Evolutionary conservation across 78 protist species (phyloP).

Genomic region (Diacronema lutheri): DNA sequence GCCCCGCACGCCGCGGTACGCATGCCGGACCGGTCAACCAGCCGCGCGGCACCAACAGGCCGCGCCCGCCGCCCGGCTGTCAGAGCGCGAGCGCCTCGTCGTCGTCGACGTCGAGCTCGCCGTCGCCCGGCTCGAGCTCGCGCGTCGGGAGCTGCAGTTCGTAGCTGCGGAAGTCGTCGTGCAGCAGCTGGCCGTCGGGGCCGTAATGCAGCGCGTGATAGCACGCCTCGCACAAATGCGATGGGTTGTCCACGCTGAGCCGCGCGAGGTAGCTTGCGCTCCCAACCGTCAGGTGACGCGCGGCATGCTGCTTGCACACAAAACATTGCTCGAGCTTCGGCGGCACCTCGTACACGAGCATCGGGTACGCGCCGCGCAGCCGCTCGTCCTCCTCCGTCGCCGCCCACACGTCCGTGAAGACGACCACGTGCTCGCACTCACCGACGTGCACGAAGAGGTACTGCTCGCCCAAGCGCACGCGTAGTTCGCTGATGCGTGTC

Average conservation of each 20-base stretch:
- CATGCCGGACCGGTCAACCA: no score
- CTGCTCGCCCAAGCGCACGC: not conserved
- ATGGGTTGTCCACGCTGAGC: not conserved
- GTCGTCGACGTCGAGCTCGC: no score
- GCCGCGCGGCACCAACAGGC: no score
- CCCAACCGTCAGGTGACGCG: no score
- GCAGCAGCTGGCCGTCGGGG: not conserved
- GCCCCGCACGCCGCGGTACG: no score
- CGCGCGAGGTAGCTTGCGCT: not conserved
- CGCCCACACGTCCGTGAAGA: not conserved
- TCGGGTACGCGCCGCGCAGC: no score
- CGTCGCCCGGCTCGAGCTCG: no score
- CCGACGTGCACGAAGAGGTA: constrained; percentile 4
- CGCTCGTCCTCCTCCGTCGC: not conserved
- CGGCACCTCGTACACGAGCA: no score
- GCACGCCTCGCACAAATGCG: not conserved
- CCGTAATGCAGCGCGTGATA: not conserved
- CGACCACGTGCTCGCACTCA: not conserved
- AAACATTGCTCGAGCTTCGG: not conserved
- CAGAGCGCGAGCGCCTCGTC: no score
- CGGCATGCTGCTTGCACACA: not conserved
- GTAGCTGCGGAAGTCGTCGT: not conserved
- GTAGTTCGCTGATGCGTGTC: no score
- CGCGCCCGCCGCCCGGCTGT: no score
- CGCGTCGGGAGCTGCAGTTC: no score